Percentiles rank a stretch among this genome's conserved stretches.
These are phyloP conservation scores for Thermomucor indicae-seudaticae DNA, from an alignment of 371 early-diverging fungal species.

Conservation along the genomic window DNA sequence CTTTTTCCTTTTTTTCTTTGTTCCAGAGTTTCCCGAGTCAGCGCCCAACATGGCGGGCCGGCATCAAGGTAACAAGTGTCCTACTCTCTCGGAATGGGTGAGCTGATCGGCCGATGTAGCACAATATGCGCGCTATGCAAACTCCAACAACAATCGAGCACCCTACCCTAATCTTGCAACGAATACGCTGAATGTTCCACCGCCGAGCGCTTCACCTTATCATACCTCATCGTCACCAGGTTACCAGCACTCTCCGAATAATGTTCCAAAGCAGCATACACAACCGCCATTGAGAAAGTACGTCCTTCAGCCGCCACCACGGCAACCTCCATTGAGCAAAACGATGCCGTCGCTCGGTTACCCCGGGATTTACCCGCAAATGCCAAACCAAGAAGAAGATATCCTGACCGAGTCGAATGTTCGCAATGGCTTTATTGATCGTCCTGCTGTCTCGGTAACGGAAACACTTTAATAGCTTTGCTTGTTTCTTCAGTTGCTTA, in stretches of 20 bases:
- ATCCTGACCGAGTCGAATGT: constrained; percentile 63
- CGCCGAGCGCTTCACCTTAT: constrained; percentile 39
- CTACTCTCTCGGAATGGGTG: not conserved
- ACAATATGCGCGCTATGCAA: constrained; percentile 41
- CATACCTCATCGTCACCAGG: constrained; percentile 45
- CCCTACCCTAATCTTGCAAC: constrained; percentile 13
- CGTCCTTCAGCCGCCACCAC: constrained; percentile 45
- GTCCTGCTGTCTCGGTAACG: constrained; percentile 47
- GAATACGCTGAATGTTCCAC: constrained; percentile 36
- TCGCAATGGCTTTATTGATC: constrained; percentile 67
- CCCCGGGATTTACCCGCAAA: constrained; percentile 70
- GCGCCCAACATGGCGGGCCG: constrained; percentile 21
- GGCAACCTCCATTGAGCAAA: constrained; percentile 38
- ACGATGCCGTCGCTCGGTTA: constrained; percentile 50
- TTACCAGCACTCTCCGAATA: constrained; percentile 40
- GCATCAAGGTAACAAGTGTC: constrained; percentile 16
- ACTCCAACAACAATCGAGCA: constrained; percentile 12
- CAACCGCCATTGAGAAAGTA: constrained; percentile 41
- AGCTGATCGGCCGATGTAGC: constrained; percentile 12
- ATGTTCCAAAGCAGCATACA: constrained; percentile 16
- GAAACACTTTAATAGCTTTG: no score
- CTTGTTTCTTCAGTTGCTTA: not conserved
- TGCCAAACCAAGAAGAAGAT: constrained; percentile 57
- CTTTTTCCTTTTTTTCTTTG: no score
- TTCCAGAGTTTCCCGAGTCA: no score